Base-by-base conservation (phyloP, 2,329 filamentous ascomycete species). In the Xylaria sp. region DNA sequence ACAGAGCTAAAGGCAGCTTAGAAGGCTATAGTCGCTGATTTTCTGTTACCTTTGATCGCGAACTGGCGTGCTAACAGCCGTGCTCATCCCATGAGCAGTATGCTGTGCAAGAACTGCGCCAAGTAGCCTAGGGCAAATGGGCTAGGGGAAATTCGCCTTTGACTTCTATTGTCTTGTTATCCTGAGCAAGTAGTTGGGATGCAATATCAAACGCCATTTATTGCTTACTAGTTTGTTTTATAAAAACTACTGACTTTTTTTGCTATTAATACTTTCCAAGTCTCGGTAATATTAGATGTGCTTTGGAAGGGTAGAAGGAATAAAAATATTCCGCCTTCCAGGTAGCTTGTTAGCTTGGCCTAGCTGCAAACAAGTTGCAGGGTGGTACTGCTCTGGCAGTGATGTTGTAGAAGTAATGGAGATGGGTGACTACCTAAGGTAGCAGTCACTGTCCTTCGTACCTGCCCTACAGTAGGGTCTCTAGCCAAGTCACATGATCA, bases 401-500 rank as follows among this genome's bases (percentile, higher is more conserved):
- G n/a, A n/a, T n/a, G n/a, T n/a, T n/a, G n/a, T n/a, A n/a, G n/a
- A n/a, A n/a, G n/a, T n/a, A n/a, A n/a, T n/a, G n/a, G n/a, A n/a
- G n/a, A n/a, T n/a, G n/a, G n/a, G n/a, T n/a, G n/a, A n/a, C n/a
- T n/a, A n/a, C n/a, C n/a, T n/a, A n/a, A n/a, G n/a, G n/a, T n/a
- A n/a, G n/a, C n/a, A n/a, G n/a, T n/a, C n/a, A n/a, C n/a, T n/a
- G n/a, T n/a, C n/a, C n/a, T n/a, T n/a, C n/a, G n/a, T n/a, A n/a
- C n/a, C n/a, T n/a, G n/a, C n/a, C n/a, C n/a, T n/a, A n/a, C n/a
- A n/a, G n/a, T n/a, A n/a, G 10, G 13, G 16, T 47, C 5, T 23
- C 51, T 23, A 23, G 10, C 29, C 8, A n/a, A 60, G 68, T 74
- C 75, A 78, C 72, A 69, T 76, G 75, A 74, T 40, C 4, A 0